Conservation (phyloP, 2,329 filamentous ascomycete species). For the Neofusicoccum cordaticola region DNA sequence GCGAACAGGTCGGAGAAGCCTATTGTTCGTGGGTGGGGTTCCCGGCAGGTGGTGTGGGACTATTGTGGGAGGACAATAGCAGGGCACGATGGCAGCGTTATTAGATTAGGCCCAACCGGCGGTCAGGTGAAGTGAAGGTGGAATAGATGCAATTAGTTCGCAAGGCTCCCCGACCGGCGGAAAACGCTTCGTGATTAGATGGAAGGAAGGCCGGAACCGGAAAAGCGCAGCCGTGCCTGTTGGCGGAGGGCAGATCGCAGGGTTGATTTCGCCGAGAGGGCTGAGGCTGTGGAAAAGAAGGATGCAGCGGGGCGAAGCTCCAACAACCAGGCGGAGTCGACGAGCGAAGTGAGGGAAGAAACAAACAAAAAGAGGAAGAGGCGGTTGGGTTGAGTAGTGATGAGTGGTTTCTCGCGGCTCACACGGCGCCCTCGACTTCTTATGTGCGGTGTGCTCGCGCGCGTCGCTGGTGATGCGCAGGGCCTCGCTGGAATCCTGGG, state of each 20-base stretch:
- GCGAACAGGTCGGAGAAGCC: background rate
- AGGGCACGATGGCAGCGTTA: background rate
- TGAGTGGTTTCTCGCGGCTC: background rate
- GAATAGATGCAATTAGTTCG: slow-evolving; percentile 14
- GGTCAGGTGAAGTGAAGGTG: slow-evolving; percentile 2
- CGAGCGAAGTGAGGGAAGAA: slow-evolving; percentile 6
- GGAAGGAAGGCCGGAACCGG: slow-evolving; percentile 3
- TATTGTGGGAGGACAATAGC: background rate
- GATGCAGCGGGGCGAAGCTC: slow-evolving; percentile 15
- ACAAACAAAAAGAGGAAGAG: background rate
- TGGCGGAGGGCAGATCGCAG: background rate
- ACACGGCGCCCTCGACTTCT: slow-evolving; percentile 3
- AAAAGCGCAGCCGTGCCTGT: background rate
- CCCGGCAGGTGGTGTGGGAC: background rate
- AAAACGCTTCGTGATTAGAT: slow-evolving; percentile 12
- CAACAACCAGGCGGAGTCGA: slow-evolving; percentile 18
- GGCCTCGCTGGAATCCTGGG: background rate
- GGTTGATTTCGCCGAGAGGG: slow-evolving; percentile 7
- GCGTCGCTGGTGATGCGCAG: background rate
- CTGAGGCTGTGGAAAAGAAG: slow-evolving; percentile 13
- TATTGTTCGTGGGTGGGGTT: slow-evolving; percentile 5
- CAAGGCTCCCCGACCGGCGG: slow-evolving; percentile 17
- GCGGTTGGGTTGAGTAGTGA: background rate
- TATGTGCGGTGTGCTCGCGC: slow-evolving; percentile 10
- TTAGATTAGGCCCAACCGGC: slow-evolving; percentile 15